Base-by-base conservation (phyloP, 805 yeast genomes). In the Sugiyamaella floridensis region DNA sequence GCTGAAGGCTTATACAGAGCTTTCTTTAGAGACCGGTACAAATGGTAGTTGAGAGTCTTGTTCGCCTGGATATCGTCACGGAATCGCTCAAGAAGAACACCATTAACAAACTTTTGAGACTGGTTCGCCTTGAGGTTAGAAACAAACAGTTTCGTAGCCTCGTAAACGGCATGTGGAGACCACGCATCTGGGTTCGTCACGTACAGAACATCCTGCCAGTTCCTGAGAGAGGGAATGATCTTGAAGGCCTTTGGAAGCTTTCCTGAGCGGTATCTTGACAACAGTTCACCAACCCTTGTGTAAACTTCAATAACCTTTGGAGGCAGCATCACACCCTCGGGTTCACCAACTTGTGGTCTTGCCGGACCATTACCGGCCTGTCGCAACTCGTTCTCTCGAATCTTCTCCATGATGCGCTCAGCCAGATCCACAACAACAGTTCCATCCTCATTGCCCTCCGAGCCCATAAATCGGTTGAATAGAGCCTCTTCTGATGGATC, bases 1-100 rank as follows among this genome's bases (percentile, higher is more conserved):
- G 99, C 99, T 51, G 93, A 89, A 29, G 99, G 99, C 69, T 93
- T 93, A 75, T 93, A 93, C 51, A 95, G 76, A 0, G 97, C 81
- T 72, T 93, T 93, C 70, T 90, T 92, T 61, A 93, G 72, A 0
- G 99, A 83, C 63, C 97, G 81, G 69, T 93, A 93, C 43, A 93
- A 75, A 67, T 93, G 99, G 66, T 93, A 92, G 71, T 95, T 92
- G 58, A 93, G 77, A 80, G 81, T 69, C 57, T 71, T 70, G 60
- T 68, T 68, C 22, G 61, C 63, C 32, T 64, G 66, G 43, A 74
- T 63, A 49, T 74, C 76, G 44, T 63, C 69, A 26, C 76, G 58
- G 55, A 73, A 72, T 22, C 75, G 61, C 41, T 72, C 73, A 12
- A 72, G 62, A 43, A 74, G 58, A 19, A 73, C 64, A 42, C 60